These are phyloP conservation scores for Rhodamnia rubescens DNA, from an alignment of 345 rosid species.

Conservation along the genomic window DNA sequence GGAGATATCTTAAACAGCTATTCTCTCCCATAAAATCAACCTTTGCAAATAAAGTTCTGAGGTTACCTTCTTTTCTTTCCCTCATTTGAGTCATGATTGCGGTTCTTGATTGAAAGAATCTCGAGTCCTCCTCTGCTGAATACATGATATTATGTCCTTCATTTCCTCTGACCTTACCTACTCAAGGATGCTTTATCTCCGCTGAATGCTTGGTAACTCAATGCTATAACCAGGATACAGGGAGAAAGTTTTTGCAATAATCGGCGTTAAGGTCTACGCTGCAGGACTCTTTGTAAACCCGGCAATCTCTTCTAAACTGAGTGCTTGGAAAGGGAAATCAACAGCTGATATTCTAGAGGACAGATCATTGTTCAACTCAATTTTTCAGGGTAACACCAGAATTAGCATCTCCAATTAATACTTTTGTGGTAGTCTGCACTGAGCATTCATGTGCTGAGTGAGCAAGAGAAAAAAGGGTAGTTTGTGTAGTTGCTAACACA, in stretches of 20 bases:
- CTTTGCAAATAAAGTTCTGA: background rate
- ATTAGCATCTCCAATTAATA: background rate
- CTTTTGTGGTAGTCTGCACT: background rate
- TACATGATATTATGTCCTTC: background rate
- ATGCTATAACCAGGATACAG: constrained; percentile 49
- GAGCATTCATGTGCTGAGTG: background rate
- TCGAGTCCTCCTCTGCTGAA: background rate
- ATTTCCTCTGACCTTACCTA: background rate
- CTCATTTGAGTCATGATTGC: background rate
- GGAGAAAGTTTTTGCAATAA: constrained; percentile 79
- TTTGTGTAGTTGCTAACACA: background rate
- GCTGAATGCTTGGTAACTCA: background rate
- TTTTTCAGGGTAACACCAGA: constrained; percentile 42
- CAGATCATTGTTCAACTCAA: constrained; percentile 35
- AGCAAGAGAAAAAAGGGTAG: background rate
- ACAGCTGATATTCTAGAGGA: constrained; percentile 40
- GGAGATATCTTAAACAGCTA: background rate
- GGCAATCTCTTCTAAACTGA: constrained; percentile 31
- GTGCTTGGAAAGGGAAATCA: constrained; percentile 45
- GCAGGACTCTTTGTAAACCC: constrained; percentile 57
- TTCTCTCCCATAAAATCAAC: background rate
- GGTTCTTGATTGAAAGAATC: background rate
- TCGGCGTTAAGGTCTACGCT: constrained; percentile 82
- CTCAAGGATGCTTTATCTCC: background rate
- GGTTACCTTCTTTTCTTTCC: background rate